phyloP scores from a whole-genome alignment of 164 flowering plant species.

The Akebia trifoliata region DNA sequence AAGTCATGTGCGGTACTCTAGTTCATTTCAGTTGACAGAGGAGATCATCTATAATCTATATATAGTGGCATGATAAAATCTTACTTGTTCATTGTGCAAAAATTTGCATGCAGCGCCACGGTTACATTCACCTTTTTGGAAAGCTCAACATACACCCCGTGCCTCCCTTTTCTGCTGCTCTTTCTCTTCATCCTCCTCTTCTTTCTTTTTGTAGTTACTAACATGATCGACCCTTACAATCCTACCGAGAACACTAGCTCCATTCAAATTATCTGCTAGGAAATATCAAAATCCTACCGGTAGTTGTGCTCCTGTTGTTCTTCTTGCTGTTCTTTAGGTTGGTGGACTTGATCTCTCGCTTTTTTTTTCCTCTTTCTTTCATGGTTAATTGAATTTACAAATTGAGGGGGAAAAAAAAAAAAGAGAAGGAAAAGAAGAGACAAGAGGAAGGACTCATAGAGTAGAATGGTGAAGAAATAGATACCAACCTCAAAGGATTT shows the following conservation, averaged over 20 bases:
- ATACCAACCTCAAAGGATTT: no score
- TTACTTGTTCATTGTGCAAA: slow-evolving; percentile 85
- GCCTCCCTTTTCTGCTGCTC: slow-evolving; percentile 70
- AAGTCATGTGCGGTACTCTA: not conserved
- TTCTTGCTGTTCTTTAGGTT: no score
- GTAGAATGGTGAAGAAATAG: no score
- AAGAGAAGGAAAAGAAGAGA: no score
- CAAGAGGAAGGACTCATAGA: no score
- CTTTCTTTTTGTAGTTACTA: slow-evolving; percentile 75
- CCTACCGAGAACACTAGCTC: slow-evolving; percentile 74
- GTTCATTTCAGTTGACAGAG: not conserved
- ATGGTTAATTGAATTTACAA: no score
- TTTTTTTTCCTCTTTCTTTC: no score
- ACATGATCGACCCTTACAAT: slow-evolving; percentile 87
- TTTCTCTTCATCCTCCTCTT: slow-evolving; percentile 86
- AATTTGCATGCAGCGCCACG: slow-evolving; percentile 87
- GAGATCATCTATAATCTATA: not conserved
- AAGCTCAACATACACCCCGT: slow-evolving; percentile 89
- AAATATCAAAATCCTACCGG: slow-evolving; percentile 8
- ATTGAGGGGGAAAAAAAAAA: no score
- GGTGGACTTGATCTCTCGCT: no score
- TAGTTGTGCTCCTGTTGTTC: no score
- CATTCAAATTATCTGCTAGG: slow-evolving; percentile 80
- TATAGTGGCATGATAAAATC: not conserved
- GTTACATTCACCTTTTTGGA: slow-evolving; percentile 80